phyloP scores from a whole-genome alignment of 208 protist species.

The Lotmaria passim region DNA sequence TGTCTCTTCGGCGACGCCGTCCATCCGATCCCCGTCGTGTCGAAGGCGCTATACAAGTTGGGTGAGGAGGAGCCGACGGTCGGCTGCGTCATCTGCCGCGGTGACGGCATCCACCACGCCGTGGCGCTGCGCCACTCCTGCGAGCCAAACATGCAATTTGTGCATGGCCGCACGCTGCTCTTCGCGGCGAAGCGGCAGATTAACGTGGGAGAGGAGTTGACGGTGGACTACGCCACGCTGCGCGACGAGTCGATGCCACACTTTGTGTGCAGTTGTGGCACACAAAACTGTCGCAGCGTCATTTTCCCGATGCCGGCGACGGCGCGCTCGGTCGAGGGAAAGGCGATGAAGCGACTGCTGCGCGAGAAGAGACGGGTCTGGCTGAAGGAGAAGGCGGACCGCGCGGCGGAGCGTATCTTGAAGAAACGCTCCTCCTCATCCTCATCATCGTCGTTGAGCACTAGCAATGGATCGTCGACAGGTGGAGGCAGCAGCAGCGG shows the following conservation, averaged over 20 bases:
- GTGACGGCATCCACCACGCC: slow-evolving; percentile 70
- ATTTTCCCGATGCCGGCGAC: slow-evolving; percentile 77
- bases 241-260: slow-evolving; percentile 81
- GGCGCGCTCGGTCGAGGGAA: slow-evolving; percentile 68
- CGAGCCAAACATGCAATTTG: slow-evolving; percentile 88
- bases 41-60: slow-evolving; percentile 79
- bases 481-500: not conserved
- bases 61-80: slow-evolving; percentile 75
- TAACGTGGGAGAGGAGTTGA: slow-evolving; percentile 85
- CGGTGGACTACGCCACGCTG: slow-evolving; percentile 87
- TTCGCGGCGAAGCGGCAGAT: slow-evolving; percentile 81
- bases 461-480: not conserved
- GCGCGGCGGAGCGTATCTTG: slow-evolving; percentile 76
- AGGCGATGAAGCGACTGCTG: slow-evolving; percentile 58
- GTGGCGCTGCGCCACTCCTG: slow-evolving; percentile 90
- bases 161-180: slow-evolving; percentile 80
- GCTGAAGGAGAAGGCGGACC: slow-evolving; percentile 76
- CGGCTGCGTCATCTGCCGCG: slow-evolving; percentile 77
- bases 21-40: slow-evolving; percentile 76
- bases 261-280: slow-evolving; percentile 86
- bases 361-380: slow-evolving; percentile 80
- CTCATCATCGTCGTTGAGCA: slow-evolving; percentile 6
- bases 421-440: slow-evolving; percentile 57
- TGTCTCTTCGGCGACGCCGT: slow-evolving; percentile 73
- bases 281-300: slow-evolving; percentile 81